phyloP scores from a whole-genome alignment of 345 rosid genomes.

The Eucalyptus shirleyi region DNA sequence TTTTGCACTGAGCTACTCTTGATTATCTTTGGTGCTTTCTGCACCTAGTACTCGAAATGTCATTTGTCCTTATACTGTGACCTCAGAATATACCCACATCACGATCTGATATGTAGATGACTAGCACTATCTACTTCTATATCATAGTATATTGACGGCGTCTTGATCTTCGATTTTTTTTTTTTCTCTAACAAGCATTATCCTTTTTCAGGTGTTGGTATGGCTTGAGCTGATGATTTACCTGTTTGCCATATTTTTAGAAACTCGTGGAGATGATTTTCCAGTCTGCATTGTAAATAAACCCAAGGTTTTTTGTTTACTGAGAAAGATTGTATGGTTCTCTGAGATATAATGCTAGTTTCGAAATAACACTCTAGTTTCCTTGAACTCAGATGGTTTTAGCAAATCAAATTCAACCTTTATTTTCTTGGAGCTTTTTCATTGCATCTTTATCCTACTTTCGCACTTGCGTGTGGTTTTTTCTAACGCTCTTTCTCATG shows the following conservation, averaged over 20 bases:
- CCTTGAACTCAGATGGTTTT: not conserved
- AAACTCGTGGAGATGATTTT: slow-evolving; percentile 95
- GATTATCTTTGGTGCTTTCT: not conserved
- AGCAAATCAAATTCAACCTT: not conserved
- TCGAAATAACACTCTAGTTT: not conserved
- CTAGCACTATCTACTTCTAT: not conserved
- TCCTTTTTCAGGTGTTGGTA: not conserved
- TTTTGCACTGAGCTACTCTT: not conserved
- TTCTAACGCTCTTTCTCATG: not conserved
- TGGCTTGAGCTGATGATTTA: not conserved
- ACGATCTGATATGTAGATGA: not conserved
- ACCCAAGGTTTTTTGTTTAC: not conserved
- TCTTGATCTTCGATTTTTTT: not conserved
- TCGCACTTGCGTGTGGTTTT: not conserved
- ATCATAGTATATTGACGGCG: not conserved
- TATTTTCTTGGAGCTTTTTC: not conserved
- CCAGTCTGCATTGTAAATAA: slow-evolving; percentile 38
- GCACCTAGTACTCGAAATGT: not conserved
- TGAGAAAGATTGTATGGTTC: not conserved
- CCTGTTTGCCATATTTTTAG: slow-evolving; percentile 21
- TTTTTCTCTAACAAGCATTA: not conserved
- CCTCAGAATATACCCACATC: not conserved
- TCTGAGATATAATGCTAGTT: not conserved
- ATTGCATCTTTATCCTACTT: not conserved
- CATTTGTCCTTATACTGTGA: not conserved